phyloP scores from a whole-genome alignment of 192 early-diverging fungal species.

The Paraglomus occultum region DNA sequence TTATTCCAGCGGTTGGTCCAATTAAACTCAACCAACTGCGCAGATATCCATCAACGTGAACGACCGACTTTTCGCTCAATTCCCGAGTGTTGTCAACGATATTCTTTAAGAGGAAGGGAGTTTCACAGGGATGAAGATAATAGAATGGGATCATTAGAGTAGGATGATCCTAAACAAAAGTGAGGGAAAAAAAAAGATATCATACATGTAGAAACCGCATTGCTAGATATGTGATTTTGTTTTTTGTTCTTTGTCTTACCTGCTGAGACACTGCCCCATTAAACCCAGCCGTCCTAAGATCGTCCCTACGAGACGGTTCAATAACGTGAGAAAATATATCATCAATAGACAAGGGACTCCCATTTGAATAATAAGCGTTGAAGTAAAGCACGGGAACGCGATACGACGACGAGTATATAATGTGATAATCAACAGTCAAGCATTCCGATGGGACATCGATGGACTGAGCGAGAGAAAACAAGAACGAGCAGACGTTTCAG shows the following conservation, averaged over 20 bases:
- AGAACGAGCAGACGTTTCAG: background rate
- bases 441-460: conserved; percentile 3
- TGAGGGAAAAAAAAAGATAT: conserved; percentile 21
- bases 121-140: conserved; percentile 66
- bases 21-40: conserved; percentile 30
- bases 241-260: conserved; percentile 12
- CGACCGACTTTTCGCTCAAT: background rate
- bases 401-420: conserved; percentile 59
- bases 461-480: background rate
- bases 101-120: conserved; percentile 46
- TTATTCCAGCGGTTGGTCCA: conserved; percentile 22
- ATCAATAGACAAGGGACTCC: conserved; percentile 35
- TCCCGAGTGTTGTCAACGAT: background rate
- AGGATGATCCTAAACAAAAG: conserved; percentile 53
- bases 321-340: conserved; percentile 46
- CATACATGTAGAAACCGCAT: too few relatives aligned
- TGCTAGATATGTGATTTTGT: too few relatives aligned
- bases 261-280: conserved; percentile 45
- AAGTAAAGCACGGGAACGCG: conserved; percentile 62
- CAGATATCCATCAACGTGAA: conserved; percentile 20
- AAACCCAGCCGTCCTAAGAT: conserved; percentile 35
- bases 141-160: conserved; percentile 50
- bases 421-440: conserved; percentile 51
- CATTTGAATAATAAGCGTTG: conserved; percentile 48
- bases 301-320: conserved; percentile 31